A percentile compares a stretch with the other conserved stretches of the same genome.
Evolutionary conservation across 2,329 filamentous ascomycete genomes (phyloP).

Genomic region (Diaporthe vexans): DNA sequence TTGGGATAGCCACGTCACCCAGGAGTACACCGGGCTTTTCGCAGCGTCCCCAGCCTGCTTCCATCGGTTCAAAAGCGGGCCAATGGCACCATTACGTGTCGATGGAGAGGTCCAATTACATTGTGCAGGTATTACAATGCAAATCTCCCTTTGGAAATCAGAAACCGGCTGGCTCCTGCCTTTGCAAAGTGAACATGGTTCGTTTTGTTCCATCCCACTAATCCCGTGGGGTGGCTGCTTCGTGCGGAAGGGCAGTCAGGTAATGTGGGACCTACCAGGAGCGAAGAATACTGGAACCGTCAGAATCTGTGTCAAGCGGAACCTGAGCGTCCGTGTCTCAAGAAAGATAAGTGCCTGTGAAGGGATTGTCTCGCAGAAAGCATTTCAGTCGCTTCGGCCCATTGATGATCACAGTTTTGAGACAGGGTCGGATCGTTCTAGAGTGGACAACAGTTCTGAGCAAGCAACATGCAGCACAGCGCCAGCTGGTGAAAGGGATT

Average conservation of each 20-base stretch:
- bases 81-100: background rate
- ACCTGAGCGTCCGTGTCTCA: background rate
- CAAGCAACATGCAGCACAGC: background rate
- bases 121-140: background rate
- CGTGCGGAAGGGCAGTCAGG: background rate
- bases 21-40: constrained; percentile 24
- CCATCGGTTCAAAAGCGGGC: background rate
- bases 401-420: background rate
- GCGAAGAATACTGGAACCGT: background rate
- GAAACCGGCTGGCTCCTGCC: background rate
- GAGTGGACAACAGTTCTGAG: too few species aligned
- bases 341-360: background rate
- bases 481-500: too few species aligned
- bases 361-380: background rate
- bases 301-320: background rate
- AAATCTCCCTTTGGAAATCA: background rate
- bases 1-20: background rate
- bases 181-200: background rate
- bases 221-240: background rate
- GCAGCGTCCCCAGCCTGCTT: constrained; percentile 24
- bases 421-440: background rate
- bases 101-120: background rate
- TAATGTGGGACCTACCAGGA: background rate
- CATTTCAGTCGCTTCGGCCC: background rate
- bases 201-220: background rate